Evolutionary conservation across 306 rosid genomes (phyloP), one percentile per base, ranked within the genome.

Genomic region (Cyclanthera cordifolia): DNA sequence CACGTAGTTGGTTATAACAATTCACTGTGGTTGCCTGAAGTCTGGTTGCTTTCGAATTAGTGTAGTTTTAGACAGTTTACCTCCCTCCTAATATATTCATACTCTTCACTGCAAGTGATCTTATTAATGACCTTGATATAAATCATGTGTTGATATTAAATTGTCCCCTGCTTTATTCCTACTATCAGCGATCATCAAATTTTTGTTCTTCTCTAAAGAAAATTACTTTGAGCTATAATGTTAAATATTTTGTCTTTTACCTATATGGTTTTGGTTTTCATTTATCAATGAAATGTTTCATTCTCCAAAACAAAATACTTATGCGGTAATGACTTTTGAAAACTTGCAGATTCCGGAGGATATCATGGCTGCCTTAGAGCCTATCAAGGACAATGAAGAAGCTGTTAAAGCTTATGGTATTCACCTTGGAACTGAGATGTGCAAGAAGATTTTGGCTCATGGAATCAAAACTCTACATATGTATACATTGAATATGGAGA

Each of bases 321-420:
- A 0, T 32, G 0, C 5, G 3, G 6, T 32, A 32, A 3, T 60
- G 48, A 21, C 34, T 55, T 54, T 71, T 3, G 66, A 16, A 21
- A 39, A 56, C 34, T 61, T 85, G 70, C 74, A 92, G 97, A 76
- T 92, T 79, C 97, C 97, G 3, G 85, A 85, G 68, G 90, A 92
- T 34, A 63, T 92, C 60, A 74, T 69, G 61, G 88, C 95, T 54
- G 97, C 96, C 73, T 81, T 92, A 82, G 95, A 92, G 82, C 95
- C 90, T 68, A 87, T 92, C 82, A 89, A 87, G 83, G 97, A 92
- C 81, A 92, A 92, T 72, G 97, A 92, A 79, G 97, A 92, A 82
- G 97, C 97, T 77, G 96, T 92, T 65, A 92, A 82, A 81, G 20
- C 92, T 59, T 92, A 87, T 76, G 97, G 97, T 76, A 76, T 92